Conservation (phyloP, 768 basidiomycete genomes). For the Boletales sp. region DNA sequence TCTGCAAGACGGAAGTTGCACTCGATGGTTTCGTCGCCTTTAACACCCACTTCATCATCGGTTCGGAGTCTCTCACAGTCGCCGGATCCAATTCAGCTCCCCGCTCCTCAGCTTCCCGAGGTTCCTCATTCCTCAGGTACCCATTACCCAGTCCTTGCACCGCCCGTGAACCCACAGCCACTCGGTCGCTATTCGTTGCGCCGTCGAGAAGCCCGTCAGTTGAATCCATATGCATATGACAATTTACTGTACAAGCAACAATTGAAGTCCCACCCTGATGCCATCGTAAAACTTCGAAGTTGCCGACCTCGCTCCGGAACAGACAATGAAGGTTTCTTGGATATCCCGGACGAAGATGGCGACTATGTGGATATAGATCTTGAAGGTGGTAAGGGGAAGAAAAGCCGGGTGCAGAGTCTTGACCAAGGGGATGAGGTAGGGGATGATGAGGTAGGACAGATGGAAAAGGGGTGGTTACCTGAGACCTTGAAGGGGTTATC, state of each 20-base stretch:
- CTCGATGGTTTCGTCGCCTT: conserved; percentile 13
- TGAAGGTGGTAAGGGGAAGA: conserved; percentile 12
- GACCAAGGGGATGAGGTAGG: neutral
- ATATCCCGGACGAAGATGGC: conserved; percentile 21
- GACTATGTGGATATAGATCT: conserved; percentile 22
- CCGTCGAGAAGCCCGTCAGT: conserved; percentile 49
- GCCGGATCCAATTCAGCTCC: conserved; percentile 23
- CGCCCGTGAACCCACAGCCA: conserved; percentile 11
- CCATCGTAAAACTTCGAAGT: conserved; percentile 53
- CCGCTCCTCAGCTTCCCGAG: conserved; percentile 4
- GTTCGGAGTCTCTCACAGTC: conserved; percentile 10
- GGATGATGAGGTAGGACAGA: neutral
- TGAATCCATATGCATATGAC: conserved; percentile 62
- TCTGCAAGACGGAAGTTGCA: neutral
- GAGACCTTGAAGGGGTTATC: conserved; percentile 35
- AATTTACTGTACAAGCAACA: conserved; percentile 47
- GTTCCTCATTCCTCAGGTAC: neutral
- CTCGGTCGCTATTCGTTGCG: conserved; percentile 52
- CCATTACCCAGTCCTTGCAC: neutral
- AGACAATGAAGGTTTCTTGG: conserved; percentile 22
- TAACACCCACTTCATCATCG: conserved; percentile 20
- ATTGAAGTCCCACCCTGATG: conserved; percentile 58
- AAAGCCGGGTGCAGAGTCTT: conserved; percentile 1
- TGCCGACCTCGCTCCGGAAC: conserved; percentile 28
- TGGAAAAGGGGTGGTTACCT: conserved; percentile 27